These are phyloP conservation scores for Ceratobasidium sp. DNA, from an alignment of 1,284 basidiomycete species.

Conservation along the genomic window DNA sequence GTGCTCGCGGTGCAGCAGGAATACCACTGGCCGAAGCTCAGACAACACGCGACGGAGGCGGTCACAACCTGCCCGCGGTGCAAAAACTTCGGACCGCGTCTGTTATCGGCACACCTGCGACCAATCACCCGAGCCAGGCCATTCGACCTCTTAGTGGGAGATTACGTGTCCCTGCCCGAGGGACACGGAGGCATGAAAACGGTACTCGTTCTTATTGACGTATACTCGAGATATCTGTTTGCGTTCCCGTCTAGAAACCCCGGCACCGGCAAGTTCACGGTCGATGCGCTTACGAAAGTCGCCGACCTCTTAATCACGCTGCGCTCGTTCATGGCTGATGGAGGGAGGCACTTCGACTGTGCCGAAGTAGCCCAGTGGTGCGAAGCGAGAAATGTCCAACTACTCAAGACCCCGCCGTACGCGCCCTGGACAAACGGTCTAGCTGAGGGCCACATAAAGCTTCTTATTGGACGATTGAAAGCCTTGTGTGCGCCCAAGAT, in stretches of 20 bases:
- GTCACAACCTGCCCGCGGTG: conserved; percentile 44
- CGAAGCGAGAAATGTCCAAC: conserved; percentile 34
- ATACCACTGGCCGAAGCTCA: conserved; percentile 43
- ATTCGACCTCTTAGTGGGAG: conserved; percentile 38
- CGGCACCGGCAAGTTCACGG: conserved; percentile 41
- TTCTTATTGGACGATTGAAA: conserved; percentile 55
- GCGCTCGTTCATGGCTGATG: conserved; percentile 61
- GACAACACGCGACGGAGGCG: conserved; percentile 29
- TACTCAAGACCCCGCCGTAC: conserved; percentile 58
- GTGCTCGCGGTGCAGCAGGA: background rate
- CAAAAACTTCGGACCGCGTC: conserved; percentile 44
- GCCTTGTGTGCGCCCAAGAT: conserved; percentile 57
- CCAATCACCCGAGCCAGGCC: conserved; percentile 36
- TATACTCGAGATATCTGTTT: conserved; percentile 57
- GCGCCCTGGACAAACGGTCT: conserved; percentile 62
- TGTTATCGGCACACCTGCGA: conserved; percentile 18
- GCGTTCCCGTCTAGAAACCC: conserved; percentile 46
- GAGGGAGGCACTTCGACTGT: conserved; percentile 61
- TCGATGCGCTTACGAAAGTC: background rate
- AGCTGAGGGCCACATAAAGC: conserved; percentile 54
- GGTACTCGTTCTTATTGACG: conserved; percentile 52
- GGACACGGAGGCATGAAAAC: conserved; percentile 31
- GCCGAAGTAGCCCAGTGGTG: conserved; percentile 57
- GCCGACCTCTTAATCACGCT: conserved; percentile 38
- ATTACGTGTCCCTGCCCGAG: conserved; percentile 38